Evolutionary conservation across 805 yeast species (phyloP).

Genomic region (Zygosaccharomyces lentus): DNA sequence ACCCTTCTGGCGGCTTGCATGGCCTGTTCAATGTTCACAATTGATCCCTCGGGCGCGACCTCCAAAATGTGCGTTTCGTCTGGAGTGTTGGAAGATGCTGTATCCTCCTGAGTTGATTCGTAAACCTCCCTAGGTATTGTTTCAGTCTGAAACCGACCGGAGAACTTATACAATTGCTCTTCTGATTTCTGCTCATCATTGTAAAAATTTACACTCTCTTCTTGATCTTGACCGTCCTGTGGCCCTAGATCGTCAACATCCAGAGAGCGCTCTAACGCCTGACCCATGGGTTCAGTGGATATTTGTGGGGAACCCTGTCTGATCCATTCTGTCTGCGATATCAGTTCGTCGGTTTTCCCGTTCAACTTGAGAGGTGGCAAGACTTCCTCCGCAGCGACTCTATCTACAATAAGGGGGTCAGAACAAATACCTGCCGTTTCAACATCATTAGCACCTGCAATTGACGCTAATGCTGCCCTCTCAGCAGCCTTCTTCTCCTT

Average conservation of each 20-base stretch:
- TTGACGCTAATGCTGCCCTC: conserved; percentile 2
- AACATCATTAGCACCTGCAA: conserved; percentile 4
- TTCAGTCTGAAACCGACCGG: background rate
- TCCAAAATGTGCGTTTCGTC: background rate
- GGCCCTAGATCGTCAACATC: background rate
- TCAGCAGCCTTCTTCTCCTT: conserved; percentile 31
- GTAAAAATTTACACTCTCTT: background rate
- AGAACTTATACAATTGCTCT: background rate
- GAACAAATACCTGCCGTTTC: conserved; percentile 6
- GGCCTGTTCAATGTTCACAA: background rate
- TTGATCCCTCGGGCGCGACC: background rate
- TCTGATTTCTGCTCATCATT: background rate
- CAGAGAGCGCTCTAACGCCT: background rate
- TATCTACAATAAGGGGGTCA: conserved; percentile 6
- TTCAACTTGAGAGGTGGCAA: background rate
- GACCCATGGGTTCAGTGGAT: conserved; percentile 4
- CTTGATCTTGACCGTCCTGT: background rate
- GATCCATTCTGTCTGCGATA: background rate
- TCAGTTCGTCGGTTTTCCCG: background rate
- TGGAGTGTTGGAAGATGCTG: background rate
- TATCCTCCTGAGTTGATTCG: background rate
- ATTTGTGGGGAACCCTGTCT: conserved; percentile 4
- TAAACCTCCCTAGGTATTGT: background rate
- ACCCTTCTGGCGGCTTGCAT: background rate
- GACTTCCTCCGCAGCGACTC: conserved; percentile 5